phyloP scores from a whole-genome alignment of 2,329 filamentous ascomycete species.

The Scorias spongiosa region DNA sequence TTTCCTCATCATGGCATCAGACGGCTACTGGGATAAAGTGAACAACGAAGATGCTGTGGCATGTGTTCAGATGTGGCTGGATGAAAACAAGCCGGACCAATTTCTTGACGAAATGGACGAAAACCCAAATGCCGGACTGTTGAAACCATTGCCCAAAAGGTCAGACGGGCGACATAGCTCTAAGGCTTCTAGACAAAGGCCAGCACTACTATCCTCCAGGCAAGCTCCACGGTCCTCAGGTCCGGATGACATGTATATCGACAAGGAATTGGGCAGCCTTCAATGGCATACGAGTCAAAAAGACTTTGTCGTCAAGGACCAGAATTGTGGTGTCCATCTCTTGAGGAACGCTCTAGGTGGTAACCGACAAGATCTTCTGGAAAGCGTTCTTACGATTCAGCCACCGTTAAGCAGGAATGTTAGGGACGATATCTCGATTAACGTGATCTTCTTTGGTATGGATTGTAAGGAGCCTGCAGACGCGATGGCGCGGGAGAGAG shows the following conservation, averaged over 20 bases:
- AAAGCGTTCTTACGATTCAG: slow-evolving; percentile 23
- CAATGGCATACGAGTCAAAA: slow-evolving; percentile 27
- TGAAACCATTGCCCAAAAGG: background rate
- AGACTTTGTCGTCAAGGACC: slow-evolving; percentile 35
- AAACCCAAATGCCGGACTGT: background rate
- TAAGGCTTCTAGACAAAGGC: background rate
- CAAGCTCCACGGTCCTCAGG: slow-evolving; percentile 1
- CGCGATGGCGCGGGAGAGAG: background rate
- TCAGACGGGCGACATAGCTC: background rate
- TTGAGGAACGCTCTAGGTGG: slow-evolving; percentile 39
- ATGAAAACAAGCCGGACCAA: slow-evolving; percentile 18
- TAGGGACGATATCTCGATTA: slow-evolving; percentile 37
- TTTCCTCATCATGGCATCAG: slow-evolving; percentile 52
- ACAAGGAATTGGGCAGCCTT: slow-evolving; percentile 22
- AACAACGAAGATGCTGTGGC: slow-evolving; percentile 18
- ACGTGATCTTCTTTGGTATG: slow-evolving; percentile 39
- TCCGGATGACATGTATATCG: slow-evolving; percentile 17
- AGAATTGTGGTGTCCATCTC: slow-evolving; percentile 38
- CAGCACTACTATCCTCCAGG: background rate
- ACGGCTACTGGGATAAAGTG: slow-evolving; percentile 43
- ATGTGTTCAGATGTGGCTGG: slow-evolving; percentile 41
- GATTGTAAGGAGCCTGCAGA: background rate
- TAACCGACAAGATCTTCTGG: slow-evolving; percentile 24
- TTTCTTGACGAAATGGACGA: slow-evolving; percentile 2
- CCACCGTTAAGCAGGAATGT: slow-evolving; percentile 22